A percentile compares a stretch with the other conserved stretches of the same genome.
phyloP scores from a whole-genome alignment of 73 alveolate species.

The Symbiodinium natans region DNA sequence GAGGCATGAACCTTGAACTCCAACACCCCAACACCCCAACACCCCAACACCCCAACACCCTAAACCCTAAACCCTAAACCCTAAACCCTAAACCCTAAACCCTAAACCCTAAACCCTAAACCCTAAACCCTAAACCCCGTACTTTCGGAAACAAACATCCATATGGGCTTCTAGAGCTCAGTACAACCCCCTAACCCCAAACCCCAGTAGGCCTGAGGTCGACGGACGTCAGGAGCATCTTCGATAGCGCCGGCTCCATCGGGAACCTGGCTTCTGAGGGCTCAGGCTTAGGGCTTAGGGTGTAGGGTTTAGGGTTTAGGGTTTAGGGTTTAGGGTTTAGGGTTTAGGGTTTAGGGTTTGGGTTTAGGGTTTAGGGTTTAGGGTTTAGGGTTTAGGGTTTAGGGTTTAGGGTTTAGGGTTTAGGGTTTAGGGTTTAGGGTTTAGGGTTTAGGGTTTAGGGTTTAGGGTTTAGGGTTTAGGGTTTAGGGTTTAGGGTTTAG shows the following conservation, averaged over 20 bases:
- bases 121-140: background rate
- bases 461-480: no score
- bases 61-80: background rate
- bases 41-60: background rate
- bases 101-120: background rate
- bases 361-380: no score
- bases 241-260: slow-evolving; percentile 92
- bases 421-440: no score
- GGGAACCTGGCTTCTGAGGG: slow-evolving; percentile 49
- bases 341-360: background rate
- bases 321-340: background rate
- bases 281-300: background rate
- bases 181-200: no score
- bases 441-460: no score
- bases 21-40: no score
- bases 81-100: background rate
- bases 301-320: background rate
- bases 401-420: no score
- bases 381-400: no score
- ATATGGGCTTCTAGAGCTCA: no score
- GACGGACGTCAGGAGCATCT: slow-evolving; percentile 99
- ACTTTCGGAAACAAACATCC: background rate
- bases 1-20: no score
- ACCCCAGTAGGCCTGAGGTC: slow-evolving; percentile 95
- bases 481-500: no score